Percentiles rank a stretch among this genome's conserved stretches.
These are phyloP conservation scores for Litchi chinensis DNA, from an alignment of 345 rosid species.

Conservation along the genomic window DNA sequence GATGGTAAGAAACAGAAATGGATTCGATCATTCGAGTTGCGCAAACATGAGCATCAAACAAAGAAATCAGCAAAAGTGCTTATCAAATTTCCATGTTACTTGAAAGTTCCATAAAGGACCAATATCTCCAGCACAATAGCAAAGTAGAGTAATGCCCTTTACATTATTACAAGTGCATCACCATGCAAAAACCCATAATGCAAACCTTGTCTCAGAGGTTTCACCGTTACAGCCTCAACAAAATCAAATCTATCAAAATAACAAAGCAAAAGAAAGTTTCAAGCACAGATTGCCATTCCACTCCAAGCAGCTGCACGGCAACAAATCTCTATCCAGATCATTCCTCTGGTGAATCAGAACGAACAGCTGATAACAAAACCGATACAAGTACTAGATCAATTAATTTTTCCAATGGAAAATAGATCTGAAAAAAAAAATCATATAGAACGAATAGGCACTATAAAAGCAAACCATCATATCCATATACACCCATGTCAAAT, in stretches of 20 bases:
- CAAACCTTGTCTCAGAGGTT: background rate
- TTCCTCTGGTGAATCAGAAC: constrained; percentile 12
- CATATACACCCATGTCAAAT: background rate
- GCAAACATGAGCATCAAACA: background rate
- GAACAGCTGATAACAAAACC: constrained; percentile 19
- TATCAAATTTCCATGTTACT: constrained; percentile 1
- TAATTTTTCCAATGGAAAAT: background rate
- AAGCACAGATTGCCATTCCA: background rate
- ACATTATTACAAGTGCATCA: constrained; percentile 21
- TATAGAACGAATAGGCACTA: background rate
- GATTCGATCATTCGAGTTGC: too few relatives aligned
- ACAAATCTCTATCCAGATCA: background rate
- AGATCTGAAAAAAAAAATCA: background rate
- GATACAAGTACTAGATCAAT: background rate
- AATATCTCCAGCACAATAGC: background rate
- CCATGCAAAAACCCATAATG: background rate
- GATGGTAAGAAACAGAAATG: too few relatives aligned
- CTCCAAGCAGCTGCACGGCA: constrained; percentile 3
- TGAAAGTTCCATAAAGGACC: background rate
- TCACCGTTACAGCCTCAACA: background rate
- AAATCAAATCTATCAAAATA: constrained; percentile 5
- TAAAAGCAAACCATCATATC: background rate
- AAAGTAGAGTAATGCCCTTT: constrained; percentile 10
- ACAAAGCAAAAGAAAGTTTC: background rate
- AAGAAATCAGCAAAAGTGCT: background rate